Conservation (phyloP, 2,329 filamentous ascomycete genomes). For the Sphaerulina populicola region DNA sequence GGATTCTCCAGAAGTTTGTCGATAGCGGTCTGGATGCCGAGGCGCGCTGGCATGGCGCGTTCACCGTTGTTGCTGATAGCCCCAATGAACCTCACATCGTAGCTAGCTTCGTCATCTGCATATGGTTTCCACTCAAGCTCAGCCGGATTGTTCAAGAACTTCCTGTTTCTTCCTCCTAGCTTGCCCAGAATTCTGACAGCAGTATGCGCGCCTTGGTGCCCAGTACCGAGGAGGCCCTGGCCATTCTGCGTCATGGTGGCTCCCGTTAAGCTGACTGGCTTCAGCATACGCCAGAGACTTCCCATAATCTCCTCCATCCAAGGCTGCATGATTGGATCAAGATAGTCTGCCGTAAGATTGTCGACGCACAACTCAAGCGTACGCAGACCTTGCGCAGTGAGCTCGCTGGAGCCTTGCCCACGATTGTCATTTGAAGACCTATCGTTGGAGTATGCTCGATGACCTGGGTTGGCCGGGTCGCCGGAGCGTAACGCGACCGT, state of each 20-base stretch:
- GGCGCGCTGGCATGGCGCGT: constrained; percentile 73
- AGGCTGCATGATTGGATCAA: constrained; percentile 97
- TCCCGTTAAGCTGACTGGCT: constrained; percentile 76
- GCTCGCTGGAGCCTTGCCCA: constrained; percentile 45
- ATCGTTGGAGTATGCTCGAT: constrained; percentile 19
- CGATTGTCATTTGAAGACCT: constrained; percentile 19
- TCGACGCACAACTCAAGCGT: constrained; percentile 96
- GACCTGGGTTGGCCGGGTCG: constrained; percentile 38
- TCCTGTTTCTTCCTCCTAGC: constrained; percentile 86
- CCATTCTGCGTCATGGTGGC: constrained; percentile 15
- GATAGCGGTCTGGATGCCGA: constrained; percentile 83
- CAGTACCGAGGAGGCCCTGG: constrained; percentile 21
- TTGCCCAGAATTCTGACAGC: constrained; percentile 97
- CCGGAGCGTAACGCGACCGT: constrained; percentile 91
- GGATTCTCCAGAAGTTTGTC: constrained; percentile 76
- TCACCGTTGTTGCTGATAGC: constrained; percentile 63
- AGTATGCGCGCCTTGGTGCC: constrained; percentile 91
- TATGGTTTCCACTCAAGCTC: constrained; percentile 75
- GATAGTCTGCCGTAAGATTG: constrained; percentile 92
- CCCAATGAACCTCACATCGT: constrained; percentile 81
- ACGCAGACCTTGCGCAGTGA: constrained; percentile 86
- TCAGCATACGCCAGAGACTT: constrained; percentile 88
- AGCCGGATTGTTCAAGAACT: constrained; percentile 85
- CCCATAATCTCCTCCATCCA: constrained; percentile 99
- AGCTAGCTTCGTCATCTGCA: constrained; percentile 77